These are phyloP conservation scores for Basidiobolus meristosporus DNA, from an alignment of 371 early-diverging fungal species.

Conservation along the genomic window DNA sequence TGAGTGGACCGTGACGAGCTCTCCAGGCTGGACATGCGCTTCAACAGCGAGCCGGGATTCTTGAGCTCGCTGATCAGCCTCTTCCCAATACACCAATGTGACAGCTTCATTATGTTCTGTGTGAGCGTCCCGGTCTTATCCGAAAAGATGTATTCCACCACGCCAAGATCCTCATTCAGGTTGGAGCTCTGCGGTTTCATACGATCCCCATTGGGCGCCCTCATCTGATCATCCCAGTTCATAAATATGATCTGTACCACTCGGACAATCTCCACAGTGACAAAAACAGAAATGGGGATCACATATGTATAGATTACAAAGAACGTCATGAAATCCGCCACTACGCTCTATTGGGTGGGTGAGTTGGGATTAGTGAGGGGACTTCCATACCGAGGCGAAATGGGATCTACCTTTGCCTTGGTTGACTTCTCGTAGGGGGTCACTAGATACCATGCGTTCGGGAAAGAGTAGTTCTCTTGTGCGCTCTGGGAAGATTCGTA, in stretches of 20 bases:
- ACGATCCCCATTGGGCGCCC: constrained; percentile 17
- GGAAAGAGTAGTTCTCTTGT: constrained; percentile 1
- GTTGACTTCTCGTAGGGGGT: constrained; percentile 9
- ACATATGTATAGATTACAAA: constrained; percentile 20
- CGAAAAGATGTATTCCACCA: constrained; percentile 77
- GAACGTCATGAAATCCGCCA: constrained; percentile 14
- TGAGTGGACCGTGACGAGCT: no score
- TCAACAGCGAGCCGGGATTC: constrained; percentile 9
- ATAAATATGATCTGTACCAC: constrained; percentile 29
- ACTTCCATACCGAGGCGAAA: no score
- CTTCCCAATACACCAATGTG: constrained; percentile 13
- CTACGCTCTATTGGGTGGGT: constrained; percentile 7
- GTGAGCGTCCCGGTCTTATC: constrained; percentile 89
- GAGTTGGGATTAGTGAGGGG: no score
- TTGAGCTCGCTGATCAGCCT: constrained; percentile 10
- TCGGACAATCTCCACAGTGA: constrained; percentile 25
- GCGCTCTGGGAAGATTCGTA: neutral
- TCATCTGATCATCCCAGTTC: constrained; percentile 16
- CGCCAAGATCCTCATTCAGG: constrained; percentile 14
- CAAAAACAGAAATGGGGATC: constrained; percentile 43
- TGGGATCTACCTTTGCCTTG: constrained; percentile 4
- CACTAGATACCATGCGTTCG: constrained; percentile 10
- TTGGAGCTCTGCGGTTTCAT: constrained; percentile 66
- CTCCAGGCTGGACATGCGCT: constrained; percentile 10
- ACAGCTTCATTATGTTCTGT: constrained; percentile 58